Conservation (phyloP, 179 eudicot species). For the Silene vulgaris region DNA sequence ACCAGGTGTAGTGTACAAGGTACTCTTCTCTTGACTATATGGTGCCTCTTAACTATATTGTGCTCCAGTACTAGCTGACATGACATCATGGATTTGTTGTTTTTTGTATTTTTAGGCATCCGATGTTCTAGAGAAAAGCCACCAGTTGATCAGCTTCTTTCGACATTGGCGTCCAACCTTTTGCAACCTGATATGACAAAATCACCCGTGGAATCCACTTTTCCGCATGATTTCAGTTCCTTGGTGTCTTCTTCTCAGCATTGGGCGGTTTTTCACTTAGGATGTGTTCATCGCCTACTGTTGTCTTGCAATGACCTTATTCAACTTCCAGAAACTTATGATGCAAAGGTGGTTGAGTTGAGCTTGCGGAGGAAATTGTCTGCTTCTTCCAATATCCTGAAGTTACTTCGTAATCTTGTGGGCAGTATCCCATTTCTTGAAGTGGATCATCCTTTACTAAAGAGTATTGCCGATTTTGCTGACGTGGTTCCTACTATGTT, state of each 20-base stretch:
- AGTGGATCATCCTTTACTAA: slow-evolving; percentile 46
- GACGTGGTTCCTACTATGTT: slow-evolving; percentile 60
- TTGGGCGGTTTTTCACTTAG: slow-evolving; percentile 72
- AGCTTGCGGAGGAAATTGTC: slow-evolving; percentile 53
- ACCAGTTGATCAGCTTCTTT: slow-evolving; percentile 60
- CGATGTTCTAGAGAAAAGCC: slow-evolving; percentile 61
- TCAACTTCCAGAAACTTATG: slow-evolving; percentile 46
- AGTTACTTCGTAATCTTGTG: slow-evolving; percentile 60
- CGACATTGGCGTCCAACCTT: slow-evolving; percentile 58
- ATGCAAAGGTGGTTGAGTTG: slow-evolving; percentile 41
- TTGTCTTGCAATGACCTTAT: slow-evolving; percentile 47
- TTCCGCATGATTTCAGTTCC: slow-evolving; percentile 41
- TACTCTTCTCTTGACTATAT: slow-evolving; percentile 27
- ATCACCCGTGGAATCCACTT: slow-evolving; percentile 33
- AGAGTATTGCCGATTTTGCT: slow-evolving; percentile 57
- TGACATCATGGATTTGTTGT: slow-evolving; percentile 9
- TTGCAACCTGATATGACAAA: slow-evolving; percentile 41
- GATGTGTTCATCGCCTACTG: slow-evolving; percentile 59
- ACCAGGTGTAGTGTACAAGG: slow-evolving; percentile 60
- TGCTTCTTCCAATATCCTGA: slow-evolving; percentile 53
- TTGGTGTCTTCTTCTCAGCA: slow-evolving; percentile 61
- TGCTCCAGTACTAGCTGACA: not conserved
- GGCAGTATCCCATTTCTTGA: slow-evolving; percentile 51
- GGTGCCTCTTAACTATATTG: slow-evolving; percentile 10
- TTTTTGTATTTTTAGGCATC: slow-evolving; percentile 45